Percentiles rank a stretch among this genome's conserved stretches.
Conservation (phyloP, 2,329 filamentous ascomycete genomes). For the Septoria petroselini region DNA sequence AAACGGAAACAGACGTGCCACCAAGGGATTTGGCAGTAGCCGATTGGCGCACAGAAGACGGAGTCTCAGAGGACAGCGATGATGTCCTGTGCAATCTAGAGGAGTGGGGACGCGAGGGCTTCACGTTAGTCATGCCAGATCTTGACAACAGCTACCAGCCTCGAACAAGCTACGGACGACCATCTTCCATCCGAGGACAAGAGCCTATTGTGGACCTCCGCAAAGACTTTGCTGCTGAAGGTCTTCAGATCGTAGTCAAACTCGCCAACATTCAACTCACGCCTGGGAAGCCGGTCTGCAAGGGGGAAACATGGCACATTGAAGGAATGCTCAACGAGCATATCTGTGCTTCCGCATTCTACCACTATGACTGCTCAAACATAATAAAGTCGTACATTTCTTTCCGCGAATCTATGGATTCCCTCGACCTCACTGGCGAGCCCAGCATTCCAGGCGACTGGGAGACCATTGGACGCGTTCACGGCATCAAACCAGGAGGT, state of each 20-base stretch:
- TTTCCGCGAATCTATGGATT: conserved; percentile 47
- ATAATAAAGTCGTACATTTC: conserved; percentile 52
- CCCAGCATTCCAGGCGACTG: conserved; percentile 25
- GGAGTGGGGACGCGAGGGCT: conserved; percentile 10
- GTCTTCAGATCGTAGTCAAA: conserved; percentile 63
- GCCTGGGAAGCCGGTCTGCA: conserved; percentile 55
- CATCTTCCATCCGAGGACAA: neutral
- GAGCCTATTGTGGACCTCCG: conserved; percentile 19
- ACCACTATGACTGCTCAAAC: conserved; percentile 61
- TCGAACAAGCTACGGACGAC: neutral
- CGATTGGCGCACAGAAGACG: too few species aligned
- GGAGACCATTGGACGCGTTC: conserved; percentile 27
- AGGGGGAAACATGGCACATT: conserved; percentile 55
- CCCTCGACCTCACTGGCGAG: conserved; percentile 10
- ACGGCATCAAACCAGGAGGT: conserved; percentile 32
- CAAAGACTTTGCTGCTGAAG: conserved; percentile 41
- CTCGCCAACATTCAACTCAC: conserved; percentile 59
- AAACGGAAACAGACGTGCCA: conserved; percentile 2
- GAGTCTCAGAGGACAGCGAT: conserved; percentile 10
- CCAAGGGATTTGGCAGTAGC: conserved; percentile 10
- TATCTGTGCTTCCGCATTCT: conserved; percentile 61
- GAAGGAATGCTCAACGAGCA: conserved; percentile 56
- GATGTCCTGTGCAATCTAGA: conserved; percentile 14
- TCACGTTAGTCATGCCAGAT: conserved; percentile 15
- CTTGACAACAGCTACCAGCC: conserved; percentile 4